Conservation (phyloP, 257 asterid species). For the Nyctanthes arbortristis region DNA sequence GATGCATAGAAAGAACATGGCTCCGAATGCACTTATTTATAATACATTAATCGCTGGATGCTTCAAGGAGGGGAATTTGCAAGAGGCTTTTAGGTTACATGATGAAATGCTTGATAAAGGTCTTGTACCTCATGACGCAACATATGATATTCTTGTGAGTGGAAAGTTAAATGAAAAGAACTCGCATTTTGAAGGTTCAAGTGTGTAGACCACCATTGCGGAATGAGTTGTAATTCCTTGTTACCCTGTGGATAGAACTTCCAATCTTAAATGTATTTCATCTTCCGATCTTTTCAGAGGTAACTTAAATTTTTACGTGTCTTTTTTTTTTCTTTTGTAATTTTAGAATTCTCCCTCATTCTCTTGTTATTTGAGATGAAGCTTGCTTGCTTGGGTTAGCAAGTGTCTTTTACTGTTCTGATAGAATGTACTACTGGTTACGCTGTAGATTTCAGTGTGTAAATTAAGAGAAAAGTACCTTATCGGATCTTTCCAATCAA, state of each 20-base stretch:
- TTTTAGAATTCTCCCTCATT: background rate
- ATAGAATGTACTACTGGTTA: background rate
- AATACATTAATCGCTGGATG: constrained; percentile 63
- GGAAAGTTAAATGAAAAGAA: constrained; percentile 38
- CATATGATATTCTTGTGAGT: constrained; percentile 60
- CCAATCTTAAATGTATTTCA: background rate
- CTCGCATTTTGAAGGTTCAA: constrained; percentile 28
- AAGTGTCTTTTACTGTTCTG: background rate
- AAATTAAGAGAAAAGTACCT: background rate
- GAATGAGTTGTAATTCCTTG: background rate
- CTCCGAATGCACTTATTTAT: constrained; percentile 68
- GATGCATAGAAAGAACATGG: constrained; percentile 48
- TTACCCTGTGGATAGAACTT: background rate
- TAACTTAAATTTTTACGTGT: too few relatives aligned
- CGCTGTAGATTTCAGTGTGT: background rate
- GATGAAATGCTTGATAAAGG: constrained; percentile 93
- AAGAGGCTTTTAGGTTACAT: constrained; percentile 82
- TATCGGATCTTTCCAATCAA: constrained; percentile 16
- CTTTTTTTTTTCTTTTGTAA: too few relatives aligned
- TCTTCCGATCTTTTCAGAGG: too few relatives aligned
- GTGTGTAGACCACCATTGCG: constrained; percentile 22
- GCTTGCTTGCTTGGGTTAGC: too few relatives aligned
- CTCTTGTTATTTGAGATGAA: too few relatives aligned
- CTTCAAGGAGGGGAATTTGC: constrained; percentile 75
- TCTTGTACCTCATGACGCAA: constrained; percentile 60